phyloP scores from a whole-genome alignment of 768 basidiomycete species.

The Phaeotremella fagi region DNA sequence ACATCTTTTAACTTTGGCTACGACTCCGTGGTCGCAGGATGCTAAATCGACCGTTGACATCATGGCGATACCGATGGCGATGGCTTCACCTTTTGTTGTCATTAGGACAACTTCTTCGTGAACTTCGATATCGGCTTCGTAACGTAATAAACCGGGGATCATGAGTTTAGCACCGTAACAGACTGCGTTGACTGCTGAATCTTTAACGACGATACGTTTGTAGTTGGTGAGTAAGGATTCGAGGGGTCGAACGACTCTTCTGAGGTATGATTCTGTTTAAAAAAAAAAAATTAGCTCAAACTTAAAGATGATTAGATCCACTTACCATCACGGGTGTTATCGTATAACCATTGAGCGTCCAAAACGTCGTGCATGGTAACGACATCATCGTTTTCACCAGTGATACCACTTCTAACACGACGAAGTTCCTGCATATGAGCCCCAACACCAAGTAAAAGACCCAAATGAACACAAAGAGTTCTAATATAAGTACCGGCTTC shows the following conservation, averaged over 20 bases:
- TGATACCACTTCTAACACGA: conserved; percentile 87
- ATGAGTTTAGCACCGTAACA: conserved; percentile 99
- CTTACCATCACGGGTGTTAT: conserved; percentile 91
- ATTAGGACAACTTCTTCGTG: conserved; percentile 96
- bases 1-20: conserved; percentile 97
- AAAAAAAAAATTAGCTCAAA: too few species aligned
- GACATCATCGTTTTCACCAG: conserved; percentile 96
- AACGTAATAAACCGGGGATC: conserved; percentile 96
- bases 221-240: conserved; percentile 92
- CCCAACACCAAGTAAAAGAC: conserved; percentile 87
- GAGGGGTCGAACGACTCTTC: conserved; percentile 87
- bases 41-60: conserved; percentile 99
- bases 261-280: conserved; percentile 89
- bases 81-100: conserved; percentile 98
- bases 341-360: conserved; percentile 97
- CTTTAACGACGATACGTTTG: conserved; percentile 98
- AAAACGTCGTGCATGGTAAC: conserved; percentile 99
- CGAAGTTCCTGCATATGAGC: conserved; percentile 99
- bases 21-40: conserved; percentile 96
- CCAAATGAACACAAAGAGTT: conserved; percentile 95
- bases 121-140: conserved; percentile 84
- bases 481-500: conserved; percentile 82
- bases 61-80: conserved; percentile 88
- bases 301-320: not conserved
- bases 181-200: conserved; percentile 97